Evolutionary conservation across 2,329 filamentous ascomycete genomes (phyloP).

Genomic region (Microsporum audouinii): DNA sequence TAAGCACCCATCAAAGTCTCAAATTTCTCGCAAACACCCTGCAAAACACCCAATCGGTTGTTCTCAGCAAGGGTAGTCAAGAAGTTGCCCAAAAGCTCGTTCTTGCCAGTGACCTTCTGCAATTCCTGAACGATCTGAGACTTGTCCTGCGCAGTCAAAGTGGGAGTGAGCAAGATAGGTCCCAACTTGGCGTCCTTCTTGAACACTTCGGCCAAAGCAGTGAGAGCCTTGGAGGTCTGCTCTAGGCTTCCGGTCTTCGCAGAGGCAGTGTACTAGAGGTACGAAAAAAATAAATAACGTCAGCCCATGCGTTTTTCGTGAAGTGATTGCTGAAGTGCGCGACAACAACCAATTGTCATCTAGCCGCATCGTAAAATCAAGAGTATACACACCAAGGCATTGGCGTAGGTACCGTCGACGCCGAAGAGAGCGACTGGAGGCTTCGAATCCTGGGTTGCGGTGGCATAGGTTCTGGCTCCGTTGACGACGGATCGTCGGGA

Average conservation of each 20-base stretch:
- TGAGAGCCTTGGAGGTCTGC: slow-evolving; percentile 67
- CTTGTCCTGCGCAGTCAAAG: slow-evolving; percentile 70
- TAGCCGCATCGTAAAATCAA: neutral
- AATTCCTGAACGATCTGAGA: slow-evolving; percentile 74
- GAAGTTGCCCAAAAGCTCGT: slow-evolving; percentile 86
- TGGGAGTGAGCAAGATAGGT: slow-evolving; percentile 65
- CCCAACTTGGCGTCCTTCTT: slow-evolving; percentile 73
- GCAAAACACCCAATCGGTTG: slow-evolving; percentile 79
- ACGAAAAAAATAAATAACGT: neutral
- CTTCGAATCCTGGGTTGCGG: slow-evolving; percentile 56
- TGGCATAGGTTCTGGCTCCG: slow-evolving; percentile 62
- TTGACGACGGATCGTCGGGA: slow-evolving; percentile 31
- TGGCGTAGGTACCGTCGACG: slow-evolving; percentile 95
- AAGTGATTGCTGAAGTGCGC: neutral
- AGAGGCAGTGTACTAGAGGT: slow-evolving; percentile 78
- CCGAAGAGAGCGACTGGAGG: slow-evolving; percentile 87
- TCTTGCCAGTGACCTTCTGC: slow-evolving; percentile 68
- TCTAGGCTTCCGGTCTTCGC: slow-evolving; percentile 81
- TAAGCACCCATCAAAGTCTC: slow-evolving; percentile 73
- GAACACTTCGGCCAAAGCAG: slow-evolving; percentile 58
- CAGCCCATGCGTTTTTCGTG: slow-evolving; percentile 4
- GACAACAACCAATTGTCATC: neutral
- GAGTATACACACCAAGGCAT: slow-evolving; percentile 70
- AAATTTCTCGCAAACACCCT: slow-evolving; percentile 80
- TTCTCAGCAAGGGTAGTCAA: slow-evolving; percentile 82